These are phyloP conservation scores for Fusarium sp. DNA, from an alignment of 2,329 filamentous ascomycete species.

Conservation along the genomic window DNA sequence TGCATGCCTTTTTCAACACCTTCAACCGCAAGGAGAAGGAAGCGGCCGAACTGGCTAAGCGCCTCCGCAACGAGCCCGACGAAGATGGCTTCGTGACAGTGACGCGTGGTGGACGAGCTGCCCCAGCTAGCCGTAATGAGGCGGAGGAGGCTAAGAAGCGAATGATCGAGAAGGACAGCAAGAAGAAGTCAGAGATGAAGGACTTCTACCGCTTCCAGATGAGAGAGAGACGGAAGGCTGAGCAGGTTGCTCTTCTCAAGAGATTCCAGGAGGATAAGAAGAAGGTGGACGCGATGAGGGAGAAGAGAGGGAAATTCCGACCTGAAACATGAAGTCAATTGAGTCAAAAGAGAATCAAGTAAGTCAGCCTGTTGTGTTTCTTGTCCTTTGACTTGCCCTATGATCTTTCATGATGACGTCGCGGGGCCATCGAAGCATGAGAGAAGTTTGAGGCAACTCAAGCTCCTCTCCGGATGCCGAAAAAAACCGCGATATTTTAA, in stretches of 20 bases:
- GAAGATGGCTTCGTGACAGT: constrained; percentile 97
- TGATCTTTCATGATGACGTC: constrained; percentile 59
- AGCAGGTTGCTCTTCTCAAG: constrained; percentile 74
- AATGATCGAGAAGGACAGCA: constrained; percentile 72
- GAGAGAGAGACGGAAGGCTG: constrained; percentile 81
- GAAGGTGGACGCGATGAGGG: constrained; percentile 78
- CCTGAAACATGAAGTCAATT: constrained; percentile 56
- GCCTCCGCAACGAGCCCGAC: constrained; percentile 82
- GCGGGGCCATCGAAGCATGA: constrained; percentile 63
- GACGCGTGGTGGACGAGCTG: constrained; percentile 78
- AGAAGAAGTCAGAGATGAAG: constrained; percentile 72
- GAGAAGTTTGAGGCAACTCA: constrained; percentile 33
- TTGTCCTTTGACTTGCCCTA: constrained; percentile 23
- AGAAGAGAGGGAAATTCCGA: constrained; percentile 72
- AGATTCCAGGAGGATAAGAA: constrained; percentile 81
- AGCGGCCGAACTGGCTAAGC: constrained; percentile 70
- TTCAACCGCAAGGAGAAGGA: constrained; percentile 79
- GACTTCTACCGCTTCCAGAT: constrained; percentile 90
- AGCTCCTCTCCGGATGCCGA: constrained; percentile 61
- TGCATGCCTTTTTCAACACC: constrained; percentile 88
- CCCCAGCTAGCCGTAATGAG: constrained; percentile 80
- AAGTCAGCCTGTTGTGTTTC: constrained; percentile 20
- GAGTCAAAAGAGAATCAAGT: constrained; percentile 7
- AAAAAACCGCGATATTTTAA: constrained; percentile 71
- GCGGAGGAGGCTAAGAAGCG: constrained; percentile 69